Conservation (phyloP, 75 land plant genomes). For the Pseudotsuga menziesii region DNA sequence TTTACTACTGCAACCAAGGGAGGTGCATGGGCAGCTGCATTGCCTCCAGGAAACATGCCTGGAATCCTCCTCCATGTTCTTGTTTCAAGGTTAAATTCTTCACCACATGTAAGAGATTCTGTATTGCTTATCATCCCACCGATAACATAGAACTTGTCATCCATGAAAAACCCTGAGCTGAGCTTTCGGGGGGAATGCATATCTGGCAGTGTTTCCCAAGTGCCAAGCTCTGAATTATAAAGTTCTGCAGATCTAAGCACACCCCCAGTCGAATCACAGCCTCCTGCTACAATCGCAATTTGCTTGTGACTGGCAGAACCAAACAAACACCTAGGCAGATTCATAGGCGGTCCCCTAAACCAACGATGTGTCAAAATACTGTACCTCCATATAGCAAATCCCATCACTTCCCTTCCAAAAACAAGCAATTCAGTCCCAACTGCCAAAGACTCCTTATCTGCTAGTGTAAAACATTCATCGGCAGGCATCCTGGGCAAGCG, state of each 20-base stretch:
- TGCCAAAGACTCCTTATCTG: slow-evolving; percentile 64
- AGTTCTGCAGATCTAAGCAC: slow-evolving; percentile 49
- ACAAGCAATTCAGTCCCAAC: slow-evolving; percentile 57
- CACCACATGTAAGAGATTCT: slow-evolving; percentile 44
- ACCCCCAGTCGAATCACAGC: slow-evolving; percentile 27
- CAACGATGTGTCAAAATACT: slow-evolving; percentile 27
- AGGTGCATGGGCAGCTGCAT: slow-evolving; percentile 39
- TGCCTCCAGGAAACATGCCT: slow-evolving; percentile 40
- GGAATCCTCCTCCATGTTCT: slow-evolving; percentile 45
- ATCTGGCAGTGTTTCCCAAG: slow-evolving; percentile 44
- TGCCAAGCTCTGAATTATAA: slow-evolving; percentile 33
- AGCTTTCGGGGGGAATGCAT: slow-evolving; percentile 41
- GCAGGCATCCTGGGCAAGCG: slow-evolving; percentile 43
- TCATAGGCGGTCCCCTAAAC: slow-evolving; percentile 42
- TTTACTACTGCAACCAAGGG: slow-evolving; percentile 67
- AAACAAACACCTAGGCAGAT: slow-evolving; percentile 45
- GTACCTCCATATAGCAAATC: slow-evolving; percentile 50
- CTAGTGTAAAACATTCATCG: slow-evolving; percentile 40
- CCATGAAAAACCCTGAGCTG: slow-evolving; percentile 62
- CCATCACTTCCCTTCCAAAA: slow-evolving; percentile 41
- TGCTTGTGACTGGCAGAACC: slow-evolving; percentile 46
- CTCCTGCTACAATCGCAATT: slow-evolving; percentile 57
- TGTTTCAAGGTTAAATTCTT: slow-evolving; percentile 47
- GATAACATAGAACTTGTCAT: slow-evolving; percentile 69
- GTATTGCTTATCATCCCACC: slow-evolving; percentile 47